Evolutionary conservation across 2,329 filamentous ascomycete species (phyloP), one percentile per base, ranked within the genome.

Genomic region (Aureobasidium leucospermi): DNA sequence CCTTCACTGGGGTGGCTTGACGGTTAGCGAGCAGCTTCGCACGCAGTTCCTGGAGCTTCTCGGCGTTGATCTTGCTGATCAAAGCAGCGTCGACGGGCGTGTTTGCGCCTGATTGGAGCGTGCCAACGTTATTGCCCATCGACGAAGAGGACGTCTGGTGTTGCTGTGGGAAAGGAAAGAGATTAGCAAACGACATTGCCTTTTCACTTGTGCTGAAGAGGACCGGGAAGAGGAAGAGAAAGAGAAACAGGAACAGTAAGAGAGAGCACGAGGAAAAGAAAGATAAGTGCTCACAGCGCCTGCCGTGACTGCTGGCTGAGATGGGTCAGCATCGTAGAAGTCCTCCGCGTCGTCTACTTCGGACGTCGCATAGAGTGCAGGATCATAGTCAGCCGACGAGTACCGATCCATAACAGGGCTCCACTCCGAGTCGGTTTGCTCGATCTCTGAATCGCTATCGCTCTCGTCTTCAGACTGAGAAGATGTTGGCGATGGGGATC

Each of bases 1-100:
- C 16, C 31, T 46, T 56, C 19, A 31, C 23, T 8, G 39, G 52
- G 15, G 52, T 45, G 16, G 29, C 16, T 13, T 56, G 52, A 6
- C 52, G 52, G 9, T 46, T 56, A 41, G 52, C 52, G 31, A 56
- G 39, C 13, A 56, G 13, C 28, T 46, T 56, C n/a, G 39, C 39
- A 16, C 52, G 52, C 41, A 56, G 31, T 16, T 56, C 52, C 8
- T 56, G 19, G 31, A 56, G 52, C 41, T 56, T 56, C n/a, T 43
- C 41, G 10, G 31, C 19, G 41, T 56, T 38, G 52, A 56, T 7
- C 16, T 38, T 56, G 29, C 10, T 13, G 7, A 32, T 6, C 4
- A 28, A 1, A 19, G 31, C 4, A 16, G 42, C 31, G 41, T 3
- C 36, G 15, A 29, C 10, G 9, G 38, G 16, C 8, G 11, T 56